These are phyloP conservation scores for Begonia masoniana DNA, from an alignment of 306 rosid genomes.

Conservation along the genomic window DNA sequence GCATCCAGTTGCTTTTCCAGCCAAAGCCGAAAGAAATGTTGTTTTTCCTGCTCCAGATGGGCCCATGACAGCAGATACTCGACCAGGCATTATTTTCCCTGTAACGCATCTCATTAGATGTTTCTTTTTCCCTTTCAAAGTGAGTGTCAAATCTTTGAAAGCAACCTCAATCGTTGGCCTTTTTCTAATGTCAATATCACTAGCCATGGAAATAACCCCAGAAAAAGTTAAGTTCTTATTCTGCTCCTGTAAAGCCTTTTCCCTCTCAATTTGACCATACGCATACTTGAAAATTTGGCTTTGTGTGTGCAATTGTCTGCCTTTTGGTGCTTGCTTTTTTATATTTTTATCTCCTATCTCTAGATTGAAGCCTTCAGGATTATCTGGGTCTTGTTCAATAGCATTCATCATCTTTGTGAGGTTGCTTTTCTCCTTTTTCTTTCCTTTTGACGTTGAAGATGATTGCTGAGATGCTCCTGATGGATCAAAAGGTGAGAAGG, in stretches of 20 bases:
- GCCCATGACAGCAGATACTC: conserved; percentile 97
- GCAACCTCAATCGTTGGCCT: conserved; percentile 89
- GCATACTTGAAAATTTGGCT: conserved; percentile 94
- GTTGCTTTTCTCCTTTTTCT: conserved; percentile 60
- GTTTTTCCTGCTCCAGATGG: conserved; percentile 99
- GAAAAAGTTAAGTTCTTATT: conserved; percentile 77
- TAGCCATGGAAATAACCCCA: conserved; percentile 86
- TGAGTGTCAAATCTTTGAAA: conserved; percentile 80
- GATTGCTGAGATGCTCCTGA: conserved; percentile 14
- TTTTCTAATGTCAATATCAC: conserved; percentile 53
- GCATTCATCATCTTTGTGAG: conserved; percentile 57
- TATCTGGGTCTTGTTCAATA: conserved; percentile 70
- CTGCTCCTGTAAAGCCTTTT: conserved; percentile 82
- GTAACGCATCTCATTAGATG: conserved; percentile 89
- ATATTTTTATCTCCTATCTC: conserved; percentile 85
- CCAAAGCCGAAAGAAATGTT: conserved; percentile 91
- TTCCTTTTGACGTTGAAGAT: conserved; percentile 30
- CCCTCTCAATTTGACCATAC: conserved; percentile 87
- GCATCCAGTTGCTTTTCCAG: conserved; percentile 81
- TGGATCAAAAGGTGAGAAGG: conserved; percentile 17
- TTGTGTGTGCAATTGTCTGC: conserved; percentile 65
- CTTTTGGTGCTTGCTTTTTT: conserved; percentile 79
- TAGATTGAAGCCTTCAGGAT: conserved; percentile 68
- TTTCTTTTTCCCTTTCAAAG: conserved; percentile 78
- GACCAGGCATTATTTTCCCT: conserved; percentile 75